Conservation (phyloP, 1,139 yeast genomes). For the Diutina pseudorugosa region DNA sequence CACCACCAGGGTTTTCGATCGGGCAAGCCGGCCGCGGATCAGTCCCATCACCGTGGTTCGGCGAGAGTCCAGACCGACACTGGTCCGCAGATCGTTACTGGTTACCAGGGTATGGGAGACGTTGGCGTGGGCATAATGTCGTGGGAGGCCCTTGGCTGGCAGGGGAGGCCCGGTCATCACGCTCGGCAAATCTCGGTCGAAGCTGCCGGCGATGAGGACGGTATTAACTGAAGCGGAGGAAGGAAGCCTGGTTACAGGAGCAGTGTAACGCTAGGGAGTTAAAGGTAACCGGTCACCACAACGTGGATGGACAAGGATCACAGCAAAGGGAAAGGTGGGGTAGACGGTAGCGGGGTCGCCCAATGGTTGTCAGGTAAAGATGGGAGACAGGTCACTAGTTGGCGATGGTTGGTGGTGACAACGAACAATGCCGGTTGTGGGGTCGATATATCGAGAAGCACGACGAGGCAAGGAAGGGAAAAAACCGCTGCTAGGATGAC, state of each 20-base stretch:
- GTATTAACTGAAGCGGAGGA: no score
- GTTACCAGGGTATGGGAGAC: background rate
- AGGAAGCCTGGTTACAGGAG: no score
- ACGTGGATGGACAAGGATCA: no score
- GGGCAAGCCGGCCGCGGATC: background rate
- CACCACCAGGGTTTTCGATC: slow-evolving; percentile 1
- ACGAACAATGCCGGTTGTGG: background rate
- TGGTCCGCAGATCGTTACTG: background rate
- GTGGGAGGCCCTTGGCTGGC: background rate
- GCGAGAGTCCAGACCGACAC: background rate
- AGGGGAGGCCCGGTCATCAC: background rate
- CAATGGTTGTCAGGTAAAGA: no score
- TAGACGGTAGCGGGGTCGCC: no score
- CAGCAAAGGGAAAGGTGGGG: no score
- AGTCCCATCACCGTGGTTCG: background rate
- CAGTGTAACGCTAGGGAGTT: no score
- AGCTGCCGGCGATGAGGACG: background rate
- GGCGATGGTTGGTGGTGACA: background rate
- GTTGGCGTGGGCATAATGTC: background rate
- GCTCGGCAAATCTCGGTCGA: background rate
- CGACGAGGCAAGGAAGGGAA: no score
- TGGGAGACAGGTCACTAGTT: no score
- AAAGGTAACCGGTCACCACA: no score
- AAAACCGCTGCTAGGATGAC: background rate
- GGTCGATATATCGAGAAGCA: background rate